phyloP scores from a whole-genome alignment of 352 stramenopile genomes.

The Blastocystis hominis region DNA sequence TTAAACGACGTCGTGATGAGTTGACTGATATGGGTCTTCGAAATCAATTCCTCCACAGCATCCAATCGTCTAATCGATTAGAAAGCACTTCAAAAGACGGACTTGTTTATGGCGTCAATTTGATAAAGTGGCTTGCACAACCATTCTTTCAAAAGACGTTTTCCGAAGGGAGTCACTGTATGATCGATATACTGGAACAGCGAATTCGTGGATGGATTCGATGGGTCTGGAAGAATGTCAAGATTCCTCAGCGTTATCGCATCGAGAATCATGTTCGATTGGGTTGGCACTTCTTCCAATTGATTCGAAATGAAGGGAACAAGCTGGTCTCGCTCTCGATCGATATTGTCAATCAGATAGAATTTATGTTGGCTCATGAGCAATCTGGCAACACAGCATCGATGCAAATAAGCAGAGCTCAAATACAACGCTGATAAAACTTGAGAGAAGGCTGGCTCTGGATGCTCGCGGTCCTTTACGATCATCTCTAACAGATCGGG shows the following conservation, averaged over 20 bases:
- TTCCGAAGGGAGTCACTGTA: slow-evolving; percentile 82
- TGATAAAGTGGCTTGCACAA: slow-evolving; percentile 87
- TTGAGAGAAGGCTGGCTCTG: neutral
- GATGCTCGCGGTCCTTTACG: slow-evolving; percentile 67
- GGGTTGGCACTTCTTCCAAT: slow-evolving; percentile 10
- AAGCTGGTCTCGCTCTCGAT: slow-evolving; percentile 56
- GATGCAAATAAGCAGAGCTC: neutral
- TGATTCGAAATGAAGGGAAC: neutral
- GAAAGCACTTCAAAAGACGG: neutral
- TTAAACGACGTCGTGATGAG: neutral
- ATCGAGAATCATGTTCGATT: slow-evolving; percentile 77
- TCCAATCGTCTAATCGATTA: slow-evolving; percentile 70
- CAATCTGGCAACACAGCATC: neutral
- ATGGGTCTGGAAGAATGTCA: slow-evolving; percentile 81
- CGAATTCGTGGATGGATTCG: slow-evolving; percentile 74
- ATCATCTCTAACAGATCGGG: slow-evolving; percentile 64
- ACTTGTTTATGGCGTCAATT: slow-evolving; percentile 81
- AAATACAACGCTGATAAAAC: neutral
- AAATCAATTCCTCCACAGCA: slow-evolving; percentile 84
- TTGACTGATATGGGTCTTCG: slow-evolving; percentile 63
- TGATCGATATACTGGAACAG: slow-evolving; percentile 81
- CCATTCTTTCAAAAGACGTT: slow-evolving; percentile 87
- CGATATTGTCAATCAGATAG: slow-evolving; percentile 63
- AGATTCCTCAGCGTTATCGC: slow-evolving; percentile 91
- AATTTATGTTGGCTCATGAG: slow-evolving; percentile 1